phyloP scores from a whole-genome alignment of 2,329 filamentous ascomycete species.

The Neoscytalidium dimidiatum region DNA sequence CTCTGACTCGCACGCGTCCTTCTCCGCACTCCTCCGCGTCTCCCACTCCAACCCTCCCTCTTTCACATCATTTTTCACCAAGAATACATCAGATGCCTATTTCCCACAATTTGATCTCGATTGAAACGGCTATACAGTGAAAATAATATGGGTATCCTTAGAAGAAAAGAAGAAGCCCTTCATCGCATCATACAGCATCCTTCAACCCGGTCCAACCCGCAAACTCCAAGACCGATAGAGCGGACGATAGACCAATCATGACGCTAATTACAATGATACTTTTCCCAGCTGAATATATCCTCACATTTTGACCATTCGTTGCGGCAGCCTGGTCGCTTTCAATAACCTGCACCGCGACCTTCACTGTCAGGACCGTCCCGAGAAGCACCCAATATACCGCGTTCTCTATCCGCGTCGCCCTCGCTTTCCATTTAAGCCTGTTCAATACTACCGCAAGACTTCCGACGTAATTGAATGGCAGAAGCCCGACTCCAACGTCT shows the following conservation, averaged over 20 bases:
- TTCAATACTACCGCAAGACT: conserved; percentile 31
- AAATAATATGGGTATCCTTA: neutral
- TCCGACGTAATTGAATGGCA: conserved; percentile 37
- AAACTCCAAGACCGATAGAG: conserved; percentile 30
- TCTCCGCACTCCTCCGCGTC: neutral
- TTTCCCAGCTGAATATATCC: conserved; percentile 35
- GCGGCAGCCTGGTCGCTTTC: conserved; percentile 30
- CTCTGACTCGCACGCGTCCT: neutral
- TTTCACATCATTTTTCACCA: neutral
- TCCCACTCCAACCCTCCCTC: neutral
- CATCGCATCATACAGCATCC: neutral
- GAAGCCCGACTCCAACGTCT: conserved; percentile 33
- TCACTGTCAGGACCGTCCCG: conserved; percentile 24
- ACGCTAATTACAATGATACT: conserved; percentile 36
- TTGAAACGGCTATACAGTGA: too few species aligned
- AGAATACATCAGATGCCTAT: neutral
- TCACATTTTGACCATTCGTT: conserved; percentile 21
- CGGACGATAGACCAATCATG: conserved; percentile 36
- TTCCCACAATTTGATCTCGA: too few species aligned
- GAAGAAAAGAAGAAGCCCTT: neutral
- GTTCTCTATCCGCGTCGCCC: conserved; percentile 30
- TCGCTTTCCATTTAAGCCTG: conserved; percentile 22
- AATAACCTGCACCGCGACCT: conserved; percentile 31
- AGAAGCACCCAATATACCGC: conserved; percentile 30
- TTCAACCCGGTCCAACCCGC: conserved; percentile 13